Conservation (phyloP, 1,284 basidiomycete species). For the Pseudozyma thailandica region DNA sequence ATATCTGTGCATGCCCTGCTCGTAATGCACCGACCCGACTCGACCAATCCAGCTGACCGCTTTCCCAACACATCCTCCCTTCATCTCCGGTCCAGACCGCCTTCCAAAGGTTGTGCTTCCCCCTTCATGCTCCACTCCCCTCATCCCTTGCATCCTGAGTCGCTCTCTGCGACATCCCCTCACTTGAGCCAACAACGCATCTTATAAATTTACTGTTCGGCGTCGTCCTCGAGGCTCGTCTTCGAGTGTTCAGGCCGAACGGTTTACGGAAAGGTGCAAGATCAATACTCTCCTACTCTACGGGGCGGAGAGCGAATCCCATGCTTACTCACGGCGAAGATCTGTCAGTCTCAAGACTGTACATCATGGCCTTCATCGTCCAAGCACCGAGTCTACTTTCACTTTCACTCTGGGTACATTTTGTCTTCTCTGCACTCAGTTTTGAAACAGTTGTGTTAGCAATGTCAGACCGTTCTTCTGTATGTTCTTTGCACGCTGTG, state of each 20-base stretch:
- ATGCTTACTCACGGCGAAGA: conserved; percentile 55
- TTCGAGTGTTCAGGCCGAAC: conserved; percentile 14
- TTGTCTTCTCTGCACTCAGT: not conserved
- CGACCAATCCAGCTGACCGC: no score
- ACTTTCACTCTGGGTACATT: conserved; percentile 58
- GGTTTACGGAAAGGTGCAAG: conserved; percentile 58
- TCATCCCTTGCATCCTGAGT: no score
- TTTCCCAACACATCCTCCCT: no score
- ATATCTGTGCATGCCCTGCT: no score
- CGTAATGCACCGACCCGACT: no score
- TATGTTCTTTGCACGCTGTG: no score
- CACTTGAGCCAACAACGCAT: conserved; percentile 8
- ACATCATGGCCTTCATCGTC: conserved; percentile 36
- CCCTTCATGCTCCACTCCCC: not conserved
- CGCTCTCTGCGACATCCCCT: no score
- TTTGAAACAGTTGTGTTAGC: not conserved
- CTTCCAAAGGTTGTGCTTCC: not conserved
- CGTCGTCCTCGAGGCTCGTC: conserved; percentile 4
- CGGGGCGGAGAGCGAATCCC: conserved; percentile 32
- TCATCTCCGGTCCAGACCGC: no score
- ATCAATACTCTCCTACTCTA: conserved; percentile 26
- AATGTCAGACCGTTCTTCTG: no score
- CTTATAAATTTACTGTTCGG: conserved; percentile 34
- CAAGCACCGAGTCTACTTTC: conserved; percentile 56
- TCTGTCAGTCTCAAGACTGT: conserved; percentile 5